Base-by-base conservation (phyloP, 2,329 filamentous ascomycete genomes). In the Cytospora piceae region DNA sequence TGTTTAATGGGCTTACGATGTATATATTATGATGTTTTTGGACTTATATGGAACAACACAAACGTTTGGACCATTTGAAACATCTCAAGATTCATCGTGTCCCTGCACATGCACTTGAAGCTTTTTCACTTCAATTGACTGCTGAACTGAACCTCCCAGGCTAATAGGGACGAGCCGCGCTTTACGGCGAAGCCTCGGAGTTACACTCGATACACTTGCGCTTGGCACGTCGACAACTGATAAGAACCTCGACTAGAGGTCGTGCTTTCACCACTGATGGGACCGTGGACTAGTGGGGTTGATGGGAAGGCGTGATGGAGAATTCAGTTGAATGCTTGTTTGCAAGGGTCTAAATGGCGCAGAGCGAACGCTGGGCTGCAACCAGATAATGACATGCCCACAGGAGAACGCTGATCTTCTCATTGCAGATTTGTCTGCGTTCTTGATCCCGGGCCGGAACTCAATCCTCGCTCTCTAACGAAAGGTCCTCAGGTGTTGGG, bases 1-100 rank as follows among this genome's bases (percentile, higher is more conserved):
- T 49, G 46, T 49, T 49, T 49, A 49, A 49, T 49, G 46, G 46
- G 46, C 11, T 49, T 49, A 49, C 12, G 46, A 49, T 49, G 46
- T 49, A 49, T 24, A 49, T 22, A 49, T 49, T 49, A 49, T 49
- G 46, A 49, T 49, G 46, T 7, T 49, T 49, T n/a, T n/a, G 46
- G 46, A 49, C n/a, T 24, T 49, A 20, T 22, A 49, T 24, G 46
- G 46, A 49, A 49, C 46, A 37, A 20, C n/a, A 49, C 11, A n/a
- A 7, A 24, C 24, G n/a, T 20, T 24, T 49, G 46, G 46, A 49
- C 46, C n/a, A 20, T 49, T n/a, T n/a, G n/a, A 24, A 22, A 9
- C 9, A 49, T 20, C 46, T 20, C 24, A 49, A 24, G n/a, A 42
- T 24, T 22, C n/a, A 49, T 49, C n/a, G 46, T 49, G 46, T 24